Base-by-base conservation (phyloP, 1,284 basidiomycete species). In the Cutaneotrichosporon spelunceum region DNA sequence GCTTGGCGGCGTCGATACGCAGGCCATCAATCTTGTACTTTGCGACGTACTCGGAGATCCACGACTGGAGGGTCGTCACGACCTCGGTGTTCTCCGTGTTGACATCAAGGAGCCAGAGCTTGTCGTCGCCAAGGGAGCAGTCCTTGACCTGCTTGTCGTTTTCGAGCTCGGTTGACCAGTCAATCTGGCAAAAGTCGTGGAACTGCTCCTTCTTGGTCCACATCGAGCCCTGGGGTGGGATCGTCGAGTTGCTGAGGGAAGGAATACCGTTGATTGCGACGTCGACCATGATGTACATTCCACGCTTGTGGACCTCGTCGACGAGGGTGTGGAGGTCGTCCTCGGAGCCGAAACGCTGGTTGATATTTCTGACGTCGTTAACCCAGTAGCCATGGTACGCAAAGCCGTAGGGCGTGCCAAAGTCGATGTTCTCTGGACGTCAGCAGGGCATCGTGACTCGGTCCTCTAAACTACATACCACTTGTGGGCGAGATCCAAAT, bases 221-320 rank as follows among this genome's bases (percentile, higher is more conserved):
- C 48, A 67, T 48, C 11, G 71, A 71, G 26, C 65, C 69, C 50
- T 70, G 69, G n/a, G 68, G 65, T 2, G 62, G 56, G 19, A 68
- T 60, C 23, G 71, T 70, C 29, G 64, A 58, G 24, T 61, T 63
- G 39, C 56, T 64, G 10, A 75, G 47, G 4, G 86, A 79, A 74
- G 87, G 88, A 53, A 89, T 84, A 73, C 88, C 86, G 77, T 90
- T 90, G 30, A 88, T 84, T 39, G 89, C 88, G 53, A 90, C 79
- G 72, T 90, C 88, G 63, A 90, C 84, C 89, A 90, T 90, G 66
- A 89, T 79, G 70, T 85, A 86, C 88, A 90, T 90, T 55, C 82
- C 82, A 45, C 88, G 83, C 29, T 80, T 78, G 74, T 91, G 89
- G 16, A 90, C 71, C 56, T 86, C 88, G 16, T 79, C 78, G 29